phyloP scores from a whole-genome alignment of 371 early-diverging fungal genomes.

The Rhizopus stolonifer region DNA sequence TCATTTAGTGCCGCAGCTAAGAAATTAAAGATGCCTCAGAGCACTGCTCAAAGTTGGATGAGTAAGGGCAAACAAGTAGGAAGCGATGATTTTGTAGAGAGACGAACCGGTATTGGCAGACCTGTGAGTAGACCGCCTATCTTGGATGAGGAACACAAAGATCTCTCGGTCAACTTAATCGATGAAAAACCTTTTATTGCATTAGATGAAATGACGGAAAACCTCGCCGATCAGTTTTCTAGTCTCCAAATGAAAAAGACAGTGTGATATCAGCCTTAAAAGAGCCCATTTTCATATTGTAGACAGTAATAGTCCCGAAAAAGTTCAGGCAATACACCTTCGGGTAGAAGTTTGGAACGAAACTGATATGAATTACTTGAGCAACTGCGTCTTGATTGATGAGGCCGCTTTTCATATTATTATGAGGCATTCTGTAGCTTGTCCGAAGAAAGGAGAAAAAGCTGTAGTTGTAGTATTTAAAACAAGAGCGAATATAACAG shows the following conservation, averaged over 20 bases:
- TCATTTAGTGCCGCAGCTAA: too few species aligned
- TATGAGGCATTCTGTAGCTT: conserved; percentile 15
- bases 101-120: conserved; percentile 8
- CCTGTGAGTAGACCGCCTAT: conserved; percentile 2
- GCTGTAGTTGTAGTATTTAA: too few species aligned
- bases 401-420: conserved; percentile 15
- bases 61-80: too few species aligned
- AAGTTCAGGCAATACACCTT: conserved; percentile 19
- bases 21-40: too few species aligned
- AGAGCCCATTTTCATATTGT: conserved; percentile 21
- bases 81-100: neutral
- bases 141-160: conserved; percentile 9
- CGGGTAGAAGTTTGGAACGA: conserved; percentile 14
- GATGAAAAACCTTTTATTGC: conserved; percentile 22
- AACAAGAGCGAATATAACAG: neutral
- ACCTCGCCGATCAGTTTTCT: conserved; percentile 18
- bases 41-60: too few species aligned
- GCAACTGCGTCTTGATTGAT: conserved; percentile 19
- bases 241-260: conserved; percentile 20
- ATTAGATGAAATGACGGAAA: conserved; percentile 23
- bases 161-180: conserved; percentile 9
- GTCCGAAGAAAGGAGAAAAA: too few species aligned
- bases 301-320: conserved; percentile 23
- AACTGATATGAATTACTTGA: conserved; percentile 21
- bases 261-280: conserved; percentile 26